Evolutionary conservation across 495 filamentous ascomycete genomes (phyloP).

Genomic region (Neurospora discreta): DNA sequence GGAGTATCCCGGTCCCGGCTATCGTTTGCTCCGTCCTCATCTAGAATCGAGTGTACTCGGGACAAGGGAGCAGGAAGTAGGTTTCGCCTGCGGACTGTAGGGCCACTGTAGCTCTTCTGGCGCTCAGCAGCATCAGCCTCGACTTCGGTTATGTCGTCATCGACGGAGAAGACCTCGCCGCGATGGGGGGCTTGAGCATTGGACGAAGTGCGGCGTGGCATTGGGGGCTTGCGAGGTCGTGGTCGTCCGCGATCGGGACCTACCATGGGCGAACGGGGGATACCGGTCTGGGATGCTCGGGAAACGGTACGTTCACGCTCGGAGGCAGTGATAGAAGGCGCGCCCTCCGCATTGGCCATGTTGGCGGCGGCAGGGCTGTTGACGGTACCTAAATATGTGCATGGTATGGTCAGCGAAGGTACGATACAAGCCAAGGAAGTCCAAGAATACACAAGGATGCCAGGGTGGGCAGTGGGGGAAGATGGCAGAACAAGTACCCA

Average conservation of each 20-base stretch:
- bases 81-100: slow-evolving; percentile 64
- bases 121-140: slow-evolving; percentile 43
- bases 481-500: slow-evolving; percentile 14
- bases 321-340: slow-evolving; percentile 14
- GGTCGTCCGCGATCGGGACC: slow-evolving; percentile 45
- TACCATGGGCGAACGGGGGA: slow-evolving; percentile 39
- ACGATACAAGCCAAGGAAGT: background rate
- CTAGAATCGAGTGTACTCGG: slow-evolving; percentile 40
- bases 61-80: slow-evolving; percentile 48
- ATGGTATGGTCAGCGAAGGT: background rate
- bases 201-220: slow-evolving; percentile 63
- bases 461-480: background rate
- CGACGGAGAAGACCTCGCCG: slow-evolving; percentile 84
- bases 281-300: slow-evolving; percentile 10
- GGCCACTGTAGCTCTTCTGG: slow-evolving; percentile 33
- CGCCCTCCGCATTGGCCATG: slow-evolving; percentile 15
- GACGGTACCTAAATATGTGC: slow-evolving; percentile 10
- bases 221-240: slow-evolving; percentile 57
- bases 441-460: background rate
- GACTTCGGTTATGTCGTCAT: slow-evolving; percentile 80
- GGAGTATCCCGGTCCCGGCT: slow-evolving; percentile 19
- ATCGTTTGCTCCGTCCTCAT: slow-evolving; percentile 37
- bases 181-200: slow-evolving; percentile 62
- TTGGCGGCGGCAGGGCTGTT: slow-evolving; percentile 19
- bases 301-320: slow-evolving; percentile 20